Base-by-base conservation (phyloP, 1,284 basidiomycete species). In the Fomitopsis pinicola region DNA sequence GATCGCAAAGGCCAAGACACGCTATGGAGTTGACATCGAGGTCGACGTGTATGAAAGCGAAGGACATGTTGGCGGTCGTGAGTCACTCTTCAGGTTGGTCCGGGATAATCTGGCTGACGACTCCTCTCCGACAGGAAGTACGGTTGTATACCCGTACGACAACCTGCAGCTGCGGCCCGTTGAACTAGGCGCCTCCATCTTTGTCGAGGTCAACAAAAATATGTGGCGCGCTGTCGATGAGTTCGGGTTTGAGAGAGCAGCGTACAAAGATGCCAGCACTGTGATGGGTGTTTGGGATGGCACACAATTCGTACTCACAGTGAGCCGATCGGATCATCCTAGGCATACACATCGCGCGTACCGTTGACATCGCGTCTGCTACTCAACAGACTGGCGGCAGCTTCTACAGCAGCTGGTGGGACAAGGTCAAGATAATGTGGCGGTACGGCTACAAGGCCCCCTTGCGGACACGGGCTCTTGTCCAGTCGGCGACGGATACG, bases 161-260 rank as follows among this genome's bases (percentile, higher is more conserved):
- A 84, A 97, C 69, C 69, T 76, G 1, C 78, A 74, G 10, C 76
- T 87, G 26, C 78, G 80, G 30, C 85, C 90, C 2, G 75, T 95
- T 42, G 96, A 92, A 69, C 80, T 97, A 0, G 97, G 97, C 0
- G 97, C 90, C 0, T 92, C 89, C 48, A 92, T 98, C 63, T 98
- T 97, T 73, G 90, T 96, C 5, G 72, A 82, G 55, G 84, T 83
- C 5, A 96, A 97, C 77, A 86, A 86, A 71, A 95, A 96, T 72
- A 70, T 95, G 55, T 87, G 88, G 84, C 85, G 91, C 63, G 94
- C 94, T 0, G 83, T 85, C 0, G 80, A 89, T 55, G 87, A 91
- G 62, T 96, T 95, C 76, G 89, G 90, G 64, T 79, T 97, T 14
- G 84, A 83, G 2, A 76, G 86, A 30, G 73, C 73, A 10, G 72